Percentiles rank a stretch among this genome's conserved stretches.
Conservation (phyloP, 164 flowering plant genomes). For the Dillenia suffruticosa region DNA sequence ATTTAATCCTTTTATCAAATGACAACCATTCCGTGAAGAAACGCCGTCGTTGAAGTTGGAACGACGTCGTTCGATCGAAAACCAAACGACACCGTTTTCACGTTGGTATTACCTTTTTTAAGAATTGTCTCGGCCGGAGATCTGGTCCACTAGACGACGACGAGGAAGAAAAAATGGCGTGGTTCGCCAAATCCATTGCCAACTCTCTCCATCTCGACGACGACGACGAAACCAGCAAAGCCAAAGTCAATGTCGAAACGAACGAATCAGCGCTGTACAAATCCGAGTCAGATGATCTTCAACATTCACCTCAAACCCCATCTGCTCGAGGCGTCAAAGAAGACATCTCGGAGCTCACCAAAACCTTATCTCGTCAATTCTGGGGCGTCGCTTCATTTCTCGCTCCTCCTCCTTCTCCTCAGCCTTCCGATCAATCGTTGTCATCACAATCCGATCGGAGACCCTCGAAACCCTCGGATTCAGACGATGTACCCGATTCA, state of each 20-base stretch:
- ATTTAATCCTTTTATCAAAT: too few relatives aligned
- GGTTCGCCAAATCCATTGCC: conserved; percentile 73
- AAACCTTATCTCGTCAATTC: conserved; percentile 57
- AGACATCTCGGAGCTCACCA: conserved; percentile 68
- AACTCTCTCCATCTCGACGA: conserved; percentile 58
- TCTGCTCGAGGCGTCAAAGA: conserved; percentile 75
- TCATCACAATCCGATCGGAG: too few relatives aligned
- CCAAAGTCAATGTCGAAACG: neutral
- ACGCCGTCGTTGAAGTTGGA: too few relatives aligned
- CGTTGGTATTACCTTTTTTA: too few relatives aligned
- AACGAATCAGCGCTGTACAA: neutral
- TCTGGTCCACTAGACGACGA: too few relatives aligned
- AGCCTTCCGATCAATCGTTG: too few relatives aligned
- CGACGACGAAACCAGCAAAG: conserved; percentile 9
- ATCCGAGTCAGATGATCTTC: conserved; percentile 2
- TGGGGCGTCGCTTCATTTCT: conserved; percentile 85
- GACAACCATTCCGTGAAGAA: too few relatives aligned
- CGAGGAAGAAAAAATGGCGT: conserved; percentile 41
- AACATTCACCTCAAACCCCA: conserved; percentile 9
- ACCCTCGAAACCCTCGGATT: neutral
- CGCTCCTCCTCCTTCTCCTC: conserved; percentile 46
- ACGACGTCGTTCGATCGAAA: too few relatives aligned
- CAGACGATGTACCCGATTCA: conserved; percentile 11
- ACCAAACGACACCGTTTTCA: too few relatives aligned
- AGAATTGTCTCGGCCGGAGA: too few relatives aligned